These are phyloP conservation scores for Hibiscus trionum DNA, from an alignment of 345 rosid genomes.

Conservation along the genomic window DNA sequence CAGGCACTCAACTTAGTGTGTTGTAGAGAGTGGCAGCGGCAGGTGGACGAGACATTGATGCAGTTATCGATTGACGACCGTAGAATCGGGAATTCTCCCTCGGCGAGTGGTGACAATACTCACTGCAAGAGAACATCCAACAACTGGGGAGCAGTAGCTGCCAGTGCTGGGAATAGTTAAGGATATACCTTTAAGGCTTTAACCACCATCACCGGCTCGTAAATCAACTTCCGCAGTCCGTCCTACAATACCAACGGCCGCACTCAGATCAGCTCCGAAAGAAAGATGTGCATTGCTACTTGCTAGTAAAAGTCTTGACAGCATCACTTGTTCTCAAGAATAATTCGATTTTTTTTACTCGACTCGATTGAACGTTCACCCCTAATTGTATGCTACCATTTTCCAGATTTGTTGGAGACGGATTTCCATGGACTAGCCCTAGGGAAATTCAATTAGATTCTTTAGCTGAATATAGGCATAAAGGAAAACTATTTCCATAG, in stretches of 20 bases:
- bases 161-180: neutral
- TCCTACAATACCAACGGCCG: conserved; percentile 71
- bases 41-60: conserved; percentile 68
- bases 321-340: conserved; percentile 86
- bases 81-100: conserved; percentile 71
- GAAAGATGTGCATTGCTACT: conserved; percentile 68
- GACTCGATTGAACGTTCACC: too few species aligned
- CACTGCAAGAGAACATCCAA: conserved; percentile 87
- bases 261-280: conserved; percentile 85
- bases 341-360: too few species aligned
- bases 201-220: conserved; percentile 90
- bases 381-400: conserved; percentile 5
- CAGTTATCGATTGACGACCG: conserved; percentile 71
- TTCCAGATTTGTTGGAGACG: neutral
- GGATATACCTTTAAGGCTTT: conserved; percentile 46
- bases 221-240: conserved; percentile 81
- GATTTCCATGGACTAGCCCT: conserved; percentile 60
- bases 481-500: too few species aligned
- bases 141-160: conserved; percentile 14
- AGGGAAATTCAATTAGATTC: too few species aligned
- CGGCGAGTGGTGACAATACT: conserved; percentile 60
- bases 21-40: conserved; percentile 81
- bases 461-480: too few species aligned
- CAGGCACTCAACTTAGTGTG: conserved; percentile 35
- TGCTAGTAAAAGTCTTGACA: conserved; percentile 69